Conservation (phyloP, 73 alveolate species). For the Paramecium pentaurelia region DNA sequence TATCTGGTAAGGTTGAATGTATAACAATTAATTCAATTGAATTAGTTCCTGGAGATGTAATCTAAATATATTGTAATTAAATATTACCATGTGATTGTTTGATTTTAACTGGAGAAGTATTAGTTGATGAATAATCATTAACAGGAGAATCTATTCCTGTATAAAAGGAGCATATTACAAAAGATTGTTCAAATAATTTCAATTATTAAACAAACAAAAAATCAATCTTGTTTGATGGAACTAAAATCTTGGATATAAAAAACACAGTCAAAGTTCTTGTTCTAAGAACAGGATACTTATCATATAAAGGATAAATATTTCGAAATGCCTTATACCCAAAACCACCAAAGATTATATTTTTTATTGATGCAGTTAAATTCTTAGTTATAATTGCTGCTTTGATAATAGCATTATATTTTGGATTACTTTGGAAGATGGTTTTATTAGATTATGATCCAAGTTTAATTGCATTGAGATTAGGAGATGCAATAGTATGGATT, state of each 20-base stretch:
- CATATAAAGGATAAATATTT: conserved; percentile 44
- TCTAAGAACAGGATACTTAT: conserved; percentile 41
- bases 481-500: conserved; percentile 39
- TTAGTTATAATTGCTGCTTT: conserved; percentile 1
- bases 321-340: conserved; percentile 51
- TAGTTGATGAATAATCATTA: conserved; percentile 82
- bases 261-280: not conserved
- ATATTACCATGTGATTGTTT: conserved; percentile 74
- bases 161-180: conserved; percentile 23
- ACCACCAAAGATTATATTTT: conserved; percentile 17
- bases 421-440: conserved; percentile 20
- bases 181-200: not conserved
- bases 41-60: conserved; percentile 11
- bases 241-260: not conserved
- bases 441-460: conserved; percentile 8
- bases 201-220: not conserved
- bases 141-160: conserved; percentile 91
- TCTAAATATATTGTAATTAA: not conserved
- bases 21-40: not conserved
- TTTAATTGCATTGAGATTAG: conserved; percentile 33
- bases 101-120: conserved; percentile 73
- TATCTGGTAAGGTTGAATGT: not conserved
- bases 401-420: not conserved
- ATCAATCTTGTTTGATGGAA: not conserved
- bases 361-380: conserved; percentile 31